Percentiles rank a stretch among this genome's conserved stretches.
Conservation (phyloP, 208 protist genomes). For the Trypanosomatidae sp. region DNA sequence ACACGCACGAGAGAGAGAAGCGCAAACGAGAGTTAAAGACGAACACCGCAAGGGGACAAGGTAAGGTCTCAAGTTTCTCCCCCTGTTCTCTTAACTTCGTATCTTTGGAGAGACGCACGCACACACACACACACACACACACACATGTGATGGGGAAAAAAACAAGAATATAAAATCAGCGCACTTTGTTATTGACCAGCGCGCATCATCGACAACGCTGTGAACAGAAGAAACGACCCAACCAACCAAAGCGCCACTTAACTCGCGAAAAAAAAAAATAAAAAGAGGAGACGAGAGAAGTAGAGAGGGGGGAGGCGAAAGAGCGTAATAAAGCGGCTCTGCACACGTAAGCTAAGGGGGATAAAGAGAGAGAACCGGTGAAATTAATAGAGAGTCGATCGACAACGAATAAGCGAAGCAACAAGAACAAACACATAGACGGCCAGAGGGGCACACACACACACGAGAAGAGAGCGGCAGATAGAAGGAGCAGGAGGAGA, state of each 20-base stretch:
- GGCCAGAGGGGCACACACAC: background rate
- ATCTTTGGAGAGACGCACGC: background rate
- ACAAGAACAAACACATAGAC: background rate
- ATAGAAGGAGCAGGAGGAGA: background rate
- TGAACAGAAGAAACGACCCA: background rate
- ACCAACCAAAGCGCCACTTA: background rate
- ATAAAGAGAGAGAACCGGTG: too few relatives aligned
- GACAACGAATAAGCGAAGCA: slow-evolving; percentile 2
- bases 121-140: background rate
- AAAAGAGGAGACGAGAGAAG: too few relatives aligned
- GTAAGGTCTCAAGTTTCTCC: background rate
- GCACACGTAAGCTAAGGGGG: background rate
- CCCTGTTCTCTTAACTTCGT: background rate
- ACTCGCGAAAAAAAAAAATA: background rate
- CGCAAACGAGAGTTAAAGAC: background rate
- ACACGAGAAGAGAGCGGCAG: background rate
- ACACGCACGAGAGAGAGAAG: background rate
- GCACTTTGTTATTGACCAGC: background rate
- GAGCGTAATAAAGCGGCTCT: background rate
- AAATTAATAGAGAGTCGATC: background rate
- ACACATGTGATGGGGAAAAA: background rate
- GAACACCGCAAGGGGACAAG: background rate
- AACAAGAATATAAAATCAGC: background rate
- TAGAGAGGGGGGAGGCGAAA: background rate
- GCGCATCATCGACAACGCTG: background rate